Evolutionary conservation across 352 stramenopile species (phyloP).

Genomic region (Hyphochytrium catenoides): DNA sequence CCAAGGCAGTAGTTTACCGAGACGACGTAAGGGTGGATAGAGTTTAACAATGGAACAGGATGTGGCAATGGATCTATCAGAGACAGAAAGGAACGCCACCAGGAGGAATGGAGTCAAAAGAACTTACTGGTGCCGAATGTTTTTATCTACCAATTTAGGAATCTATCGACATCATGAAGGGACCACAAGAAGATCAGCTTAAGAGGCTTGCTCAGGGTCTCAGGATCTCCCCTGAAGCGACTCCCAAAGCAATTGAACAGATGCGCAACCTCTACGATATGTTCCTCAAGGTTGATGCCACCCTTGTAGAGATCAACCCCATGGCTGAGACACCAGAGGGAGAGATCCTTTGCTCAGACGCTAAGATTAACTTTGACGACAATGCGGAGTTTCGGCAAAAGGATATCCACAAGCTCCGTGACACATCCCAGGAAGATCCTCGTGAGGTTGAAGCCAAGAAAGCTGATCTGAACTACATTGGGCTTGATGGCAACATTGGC

Average conservation of each 20-base stretch:
- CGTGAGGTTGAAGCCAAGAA: slow-evolving; percentile 78
- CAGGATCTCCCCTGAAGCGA: slow-evolving; percentile 21
- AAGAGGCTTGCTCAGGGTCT: slow-evolving; percentile 37
- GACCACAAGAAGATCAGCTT: slow-evolving; percentile 57
- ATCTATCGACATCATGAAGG: slow-evolving; percentile 77
- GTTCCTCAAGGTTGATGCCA: slow-evolving; percentile 88
- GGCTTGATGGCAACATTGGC: slow-evolving; percentile 94
- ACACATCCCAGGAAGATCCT: slow-evolving; percentile 80
- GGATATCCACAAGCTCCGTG: slow-evolving; percentile 66
- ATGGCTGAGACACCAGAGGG: slow-evolving; percentile 86
- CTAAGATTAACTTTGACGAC: slow-evolving; percentile 98
- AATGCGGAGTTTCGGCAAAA: slow-evolving; percentile 92
- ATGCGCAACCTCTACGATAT: slow-evolving; percentile 80
- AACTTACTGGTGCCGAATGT: no score
- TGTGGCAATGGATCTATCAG: slow-evolving; percentile 2
- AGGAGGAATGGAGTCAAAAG: no score
- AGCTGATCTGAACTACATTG: slow-evolving; percentile 97
- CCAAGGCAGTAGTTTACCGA: no score
- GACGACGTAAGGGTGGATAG: no score
- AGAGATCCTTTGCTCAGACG: slow-evolving; percentile 84
- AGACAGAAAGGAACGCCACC: no score
- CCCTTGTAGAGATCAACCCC: slow-evolving; percentile 95
- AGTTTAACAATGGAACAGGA: no score
- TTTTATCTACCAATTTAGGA: slow-evolving; percentile 69
- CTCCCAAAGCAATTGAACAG: slow-evolving; percentile 28